These are phyloP conservation scores for Puccinia horiana DNA, from an alignment of 1,284 basidiomycete species.

Conservation along the genomic window DNA sequence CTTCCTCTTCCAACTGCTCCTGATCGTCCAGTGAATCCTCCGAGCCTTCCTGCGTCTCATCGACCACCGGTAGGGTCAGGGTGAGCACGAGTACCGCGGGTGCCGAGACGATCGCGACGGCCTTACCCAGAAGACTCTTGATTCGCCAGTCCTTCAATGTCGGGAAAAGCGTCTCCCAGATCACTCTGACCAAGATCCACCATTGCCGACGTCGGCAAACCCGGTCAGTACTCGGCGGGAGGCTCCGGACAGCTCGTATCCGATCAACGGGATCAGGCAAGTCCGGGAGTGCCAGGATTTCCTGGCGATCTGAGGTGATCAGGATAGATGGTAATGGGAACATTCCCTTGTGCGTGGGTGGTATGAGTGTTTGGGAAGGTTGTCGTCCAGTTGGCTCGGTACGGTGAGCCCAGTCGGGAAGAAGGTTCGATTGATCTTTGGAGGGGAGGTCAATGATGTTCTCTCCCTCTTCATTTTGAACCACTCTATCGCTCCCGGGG, in stretches of 20 bases:
- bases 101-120: slow-evolving; percentile 76
- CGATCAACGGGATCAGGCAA: not conserved
- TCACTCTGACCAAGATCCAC: not conserved
- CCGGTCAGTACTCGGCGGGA: too few relatives aligned
- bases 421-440: not conserved
- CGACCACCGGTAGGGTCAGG: slow-evolving; percentile 83
- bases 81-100: slow-evolving; percentile 85
- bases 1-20: slow-evolving; percentile 51
- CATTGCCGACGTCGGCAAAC: not conserved
- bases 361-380: not conserved
- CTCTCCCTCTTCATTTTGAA: not conserved
- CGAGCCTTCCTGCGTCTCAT: slow-evolving; percentile 58
- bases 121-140: slow-evolving; percentile 72
- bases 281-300: not conserved
- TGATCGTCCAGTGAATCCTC: slow-evolving; percentile 57
- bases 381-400: not conserved
- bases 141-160: slow-evolving; percentile 74
- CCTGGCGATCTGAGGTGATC: slow-evolving; percentile 30
- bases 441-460: not conserved
- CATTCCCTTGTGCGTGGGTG: not conserved
- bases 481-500: not conserved
- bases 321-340: slow-evolving; percentile 6
- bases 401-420: not conserved
- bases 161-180: slow-evolving; percentile 68
- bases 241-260: too few relatives aligned